Conservation (phyloP, 2,329 filamentous ascomycete genomes). For the Curvularia hawaiiensis region DNA sequence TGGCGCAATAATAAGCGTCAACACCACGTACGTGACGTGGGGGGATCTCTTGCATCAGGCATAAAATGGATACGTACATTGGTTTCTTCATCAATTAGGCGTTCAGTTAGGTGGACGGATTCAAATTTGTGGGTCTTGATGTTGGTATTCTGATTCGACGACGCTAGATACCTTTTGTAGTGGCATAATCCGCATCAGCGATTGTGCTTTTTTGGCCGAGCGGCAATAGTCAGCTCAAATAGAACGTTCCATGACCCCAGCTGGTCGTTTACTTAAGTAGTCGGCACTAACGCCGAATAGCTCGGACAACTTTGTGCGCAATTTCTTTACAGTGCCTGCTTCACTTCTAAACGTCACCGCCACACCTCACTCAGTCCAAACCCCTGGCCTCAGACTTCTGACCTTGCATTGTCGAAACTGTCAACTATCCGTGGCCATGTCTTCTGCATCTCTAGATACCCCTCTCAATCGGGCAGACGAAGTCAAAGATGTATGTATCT, state of each 20-base stretch:
- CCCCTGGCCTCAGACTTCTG: background rate
- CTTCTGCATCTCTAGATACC: constrained; percentile 15
- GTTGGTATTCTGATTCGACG: constrained; percentile 30
- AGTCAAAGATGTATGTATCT: constrained; percentile 44
- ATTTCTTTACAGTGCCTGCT: constrained; percentile 5
- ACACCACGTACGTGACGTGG: constrained; percentile 11
- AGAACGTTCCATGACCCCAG: constrained; percentile 18
- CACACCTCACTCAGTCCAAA: background rate
- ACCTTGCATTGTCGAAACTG: background rate
- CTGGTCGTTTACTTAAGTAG: constrained; percentile 9
- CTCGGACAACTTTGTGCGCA: constrained; percentile 4
- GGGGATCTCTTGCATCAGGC: constrained; percentile 16
- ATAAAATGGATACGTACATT: constrained; percentile 14
- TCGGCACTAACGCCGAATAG: constrained; percentile 16
- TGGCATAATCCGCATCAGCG: constrained; percentile 11
- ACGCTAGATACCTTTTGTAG: constrained; percentile 36
- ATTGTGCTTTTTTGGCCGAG: constrained; percentile 5
- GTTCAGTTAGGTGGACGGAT: constrained; percentile 17
- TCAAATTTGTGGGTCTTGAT: constrained; percentile 11
- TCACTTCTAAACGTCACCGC: background rate
- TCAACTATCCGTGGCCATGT: background rate
- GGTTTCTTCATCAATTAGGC: constrained; percentile 21
- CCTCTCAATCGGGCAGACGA: constrained; percentile 44
- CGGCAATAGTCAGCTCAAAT: constrained; percentile 1
- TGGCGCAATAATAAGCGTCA: constrained; percentile 27